These are phyloP conservation scores for Neoscytalidium dimidiatum DNA, from an alignment of 2,329 filamentous ascomycete genomes.

Conservation along the genomic window DNA sequence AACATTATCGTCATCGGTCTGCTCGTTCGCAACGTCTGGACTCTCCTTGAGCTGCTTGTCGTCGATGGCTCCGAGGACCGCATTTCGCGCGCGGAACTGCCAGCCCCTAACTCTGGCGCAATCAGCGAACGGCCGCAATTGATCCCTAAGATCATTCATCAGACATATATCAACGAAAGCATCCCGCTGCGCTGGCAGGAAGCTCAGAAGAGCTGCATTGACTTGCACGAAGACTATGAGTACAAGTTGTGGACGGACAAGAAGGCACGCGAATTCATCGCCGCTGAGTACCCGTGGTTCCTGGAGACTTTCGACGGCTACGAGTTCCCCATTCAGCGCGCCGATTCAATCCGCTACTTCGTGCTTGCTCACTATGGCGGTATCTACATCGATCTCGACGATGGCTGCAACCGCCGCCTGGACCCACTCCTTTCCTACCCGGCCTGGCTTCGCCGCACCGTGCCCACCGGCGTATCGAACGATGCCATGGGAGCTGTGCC, in stretches of 20 bases:
- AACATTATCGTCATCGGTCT: conserved; percentile 65
- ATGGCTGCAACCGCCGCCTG: conserved; percentile 68
- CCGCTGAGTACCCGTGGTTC: conserved; percentile 70
- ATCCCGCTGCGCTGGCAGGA: conserved; percentile 68
- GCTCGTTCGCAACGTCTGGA: conserved; percentile 69
- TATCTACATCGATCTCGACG: conserved; percentile 79
- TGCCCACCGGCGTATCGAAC: conserved; percentile 78
- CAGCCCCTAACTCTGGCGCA: conserved; percentile 62
- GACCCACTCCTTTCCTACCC: conserved; percentile 70
- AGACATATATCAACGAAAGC: conserved; percentile 71
- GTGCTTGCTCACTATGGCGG: conserved; percentile 75
- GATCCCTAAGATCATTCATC: conserved; percentile 77
- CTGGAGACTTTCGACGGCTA: conserved; percentile 74
- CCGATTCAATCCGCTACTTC: conserved; percentile 79
- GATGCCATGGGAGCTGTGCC: conserved; percentile 76
- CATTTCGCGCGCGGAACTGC: conserved; percentile 67
- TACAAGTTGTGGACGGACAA: conserved; percentile 81
- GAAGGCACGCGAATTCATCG: conserved; percentile 70
- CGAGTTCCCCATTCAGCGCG: conserved; percentile 73
- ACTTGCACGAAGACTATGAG: conserved; percentile 70
- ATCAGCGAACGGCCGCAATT: conserved; percentile 60
- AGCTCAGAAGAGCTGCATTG: conserved; percentile 66
- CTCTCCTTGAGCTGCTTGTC: conserved; percentile 68
- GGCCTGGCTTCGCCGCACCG: conserved; percentile 70
- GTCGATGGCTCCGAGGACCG: conserved; percentile 68